Evolutionary conservation across 176 grass and related monocot genomes (phyloP).

Genomic region (Cymbopogon citratus): DNA sequence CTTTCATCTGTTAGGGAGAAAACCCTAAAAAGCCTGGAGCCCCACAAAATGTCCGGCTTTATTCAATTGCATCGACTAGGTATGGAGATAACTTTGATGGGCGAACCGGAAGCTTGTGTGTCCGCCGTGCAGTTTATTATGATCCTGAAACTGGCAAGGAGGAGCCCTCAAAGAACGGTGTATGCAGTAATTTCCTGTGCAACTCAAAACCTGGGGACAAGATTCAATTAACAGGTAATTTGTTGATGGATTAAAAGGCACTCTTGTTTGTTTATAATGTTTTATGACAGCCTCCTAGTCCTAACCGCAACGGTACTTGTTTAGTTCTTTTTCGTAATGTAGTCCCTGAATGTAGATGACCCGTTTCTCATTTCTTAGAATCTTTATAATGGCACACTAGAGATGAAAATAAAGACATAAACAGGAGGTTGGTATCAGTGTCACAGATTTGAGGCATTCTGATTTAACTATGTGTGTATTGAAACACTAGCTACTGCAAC

Average conservation of each 20-base stretch:
- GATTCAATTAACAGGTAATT: slow-evolving; percentile 71
- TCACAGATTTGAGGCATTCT: not conserved
- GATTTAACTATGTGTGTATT: not conserved
- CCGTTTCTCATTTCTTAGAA: not conserved
- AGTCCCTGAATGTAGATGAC: not conserved
- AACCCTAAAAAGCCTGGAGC: slow-evolving; percentile 91
- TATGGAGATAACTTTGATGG: slow-evolving; percentile 92
- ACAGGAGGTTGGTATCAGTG: not conserved
- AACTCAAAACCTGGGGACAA: slow-evolving; percentile 93
- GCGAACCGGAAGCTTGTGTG: slow-evolving; percentile 71
- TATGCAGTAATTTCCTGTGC: slow-evolving; percentile 98
- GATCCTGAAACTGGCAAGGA: slow-evolving; percentile 90
- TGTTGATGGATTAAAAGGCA: not conserved
- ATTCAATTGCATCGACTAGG: slow-evolving; percentile 85
- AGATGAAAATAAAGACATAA: not conserved
- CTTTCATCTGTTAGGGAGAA: slow-evolving; percentile 57
- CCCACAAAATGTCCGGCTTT: slow-evolving; percentile 85
- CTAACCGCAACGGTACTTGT: not conserved
- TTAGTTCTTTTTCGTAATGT: not conserved
- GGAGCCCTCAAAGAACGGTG: slow-evolving; percentile 75
- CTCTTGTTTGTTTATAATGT: not conserved
- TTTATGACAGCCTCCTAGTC: not conserved
- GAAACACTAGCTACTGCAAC: not conserved
- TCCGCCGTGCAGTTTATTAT: slow-evolving; percentile 76
- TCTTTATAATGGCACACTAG: not conserved